Conservation (phyloP, 805 yeast species). For the Yamadazyma nakazawae region DNA sequence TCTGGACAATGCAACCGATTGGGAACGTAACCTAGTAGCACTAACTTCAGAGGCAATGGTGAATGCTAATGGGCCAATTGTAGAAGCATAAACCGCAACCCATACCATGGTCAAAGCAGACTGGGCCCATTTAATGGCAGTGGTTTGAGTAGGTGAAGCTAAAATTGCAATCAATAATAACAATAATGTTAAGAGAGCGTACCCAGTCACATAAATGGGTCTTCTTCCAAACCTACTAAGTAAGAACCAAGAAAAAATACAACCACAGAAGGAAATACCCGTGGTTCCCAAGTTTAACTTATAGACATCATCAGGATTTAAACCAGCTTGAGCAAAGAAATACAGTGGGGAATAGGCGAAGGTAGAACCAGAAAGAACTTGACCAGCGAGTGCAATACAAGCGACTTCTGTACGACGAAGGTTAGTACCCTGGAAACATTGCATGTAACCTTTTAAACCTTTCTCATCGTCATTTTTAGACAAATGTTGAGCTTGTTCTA, state of each 20-base stretch:
- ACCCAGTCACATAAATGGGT: constrained; percentile 36
- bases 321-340: constrained; percentile 37
- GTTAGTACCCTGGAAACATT: constrained; percentile 45
- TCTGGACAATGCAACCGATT: constrained; percentile 35
- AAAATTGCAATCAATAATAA: constrained; percentile 42
- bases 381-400: constrained; percentile 31
- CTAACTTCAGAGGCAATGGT: constrained; percentile 40
- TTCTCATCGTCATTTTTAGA: constrained; percentile 16
- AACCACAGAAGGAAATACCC: constrained; percentile 27
- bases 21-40: constrained; percentile 36
- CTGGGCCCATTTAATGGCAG: constrained; percentile 21
- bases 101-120: constrained; percentile 21
- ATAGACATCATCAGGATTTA: constrained; percentile 27
- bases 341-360: constrained; percentile 36
- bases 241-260: constrained; percentile 28
- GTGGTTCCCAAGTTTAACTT: constrained; percentile 32
- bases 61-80: constrained; percentile 43
- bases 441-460: constrained; percentile 29
- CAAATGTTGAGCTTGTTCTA: constrained; percentile 29
- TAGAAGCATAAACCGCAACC: constrained; percentile 30
- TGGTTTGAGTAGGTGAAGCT: constrained; percentile 15
- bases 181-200: constrained; percentile 27
- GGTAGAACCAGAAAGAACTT: constrained; percentile 32
- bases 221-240: constrained; percentile 38
- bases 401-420: constrained; percentile 45